Base-by-base conservation (phyloP, 2,329 filamentous ascomycete species). In the Ramularia collo-cygni region DNA sequence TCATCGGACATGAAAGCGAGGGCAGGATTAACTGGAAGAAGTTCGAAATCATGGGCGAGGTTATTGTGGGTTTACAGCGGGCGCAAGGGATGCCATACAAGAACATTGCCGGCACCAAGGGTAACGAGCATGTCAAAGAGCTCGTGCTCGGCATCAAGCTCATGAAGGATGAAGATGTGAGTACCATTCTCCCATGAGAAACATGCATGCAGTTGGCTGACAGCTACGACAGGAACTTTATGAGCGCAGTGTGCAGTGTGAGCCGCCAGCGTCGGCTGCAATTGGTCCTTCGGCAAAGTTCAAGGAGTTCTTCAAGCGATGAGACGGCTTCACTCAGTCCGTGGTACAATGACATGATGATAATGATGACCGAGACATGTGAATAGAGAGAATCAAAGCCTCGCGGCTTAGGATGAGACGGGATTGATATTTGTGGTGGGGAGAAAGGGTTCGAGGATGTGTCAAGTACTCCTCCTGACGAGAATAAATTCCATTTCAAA, bases 11-110 rank as follows among this genome's bases (percentile, higher is more conserved):
- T 24, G 61, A 58, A 37, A 45, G 42, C 15, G 48, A 56, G 14
- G 56, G 53, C 8, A 74, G 85, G 37, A 85, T 98, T 60, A 96
- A 96, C 61, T 98, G 92, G 92, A 88, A 83, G 64, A 98, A 98
- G 61, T 98, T 96, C 56, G 90, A 96, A 63, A 83, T 98, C 21
- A 80, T 96, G 64, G 89, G 89, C 5, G 90, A 96, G 53, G 85
- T 95, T 4, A 75, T 96, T 38, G 71, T 95, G 44, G 83, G 86
- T 2, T 81, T 98, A 39, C 93, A 95, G 75, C 83, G 82, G 64
- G 95, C 90, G 56, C 89, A 96, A 64, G 84, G 85, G 38, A 79
- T 79, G 35, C 81, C 87, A 4, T 95, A 95, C 51, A 76, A 79
- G 17, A 83, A 81, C 46, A 68, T 90, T 46, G 47, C 47, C 4